These are phyloP conservation scores for Pisolithus tinctorius DNA, from an alignment of 768 basidiomycete genomes.

Conservation along the genomic window DNA sequence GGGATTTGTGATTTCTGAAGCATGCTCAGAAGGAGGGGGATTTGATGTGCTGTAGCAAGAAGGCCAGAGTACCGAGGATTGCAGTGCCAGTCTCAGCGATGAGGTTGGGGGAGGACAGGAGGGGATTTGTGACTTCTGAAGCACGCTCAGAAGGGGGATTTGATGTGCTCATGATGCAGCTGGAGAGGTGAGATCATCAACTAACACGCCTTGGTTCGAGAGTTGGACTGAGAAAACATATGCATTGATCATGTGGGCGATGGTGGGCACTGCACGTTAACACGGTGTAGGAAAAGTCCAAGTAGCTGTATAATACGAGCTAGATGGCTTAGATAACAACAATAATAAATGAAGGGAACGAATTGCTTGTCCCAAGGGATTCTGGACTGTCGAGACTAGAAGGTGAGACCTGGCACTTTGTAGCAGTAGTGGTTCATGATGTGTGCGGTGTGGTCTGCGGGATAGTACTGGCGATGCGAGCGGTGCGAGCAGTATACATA, in stretches of 20 bases:
- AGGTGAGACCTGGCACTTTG: no score
- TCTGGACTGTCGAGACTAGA: no score
- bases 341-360: no score
- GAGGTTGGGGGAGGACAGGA: constrained; percentile 81
- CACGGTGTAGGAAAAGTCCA: no score
- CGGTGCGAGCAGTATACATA: no score
- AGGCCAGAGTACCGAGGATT: constrained; percentile 84
- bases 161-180: constrained; percentile 61
- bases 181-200: constrained; percentile 23
- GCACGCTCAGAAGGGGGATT: constrained; percentile 83
- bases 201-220: neutral
- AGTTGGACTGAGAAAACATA: constrained; percentile 25
- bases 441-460: no score
- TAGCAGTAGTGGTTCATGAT: no score
- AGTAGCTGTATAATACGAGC: no score
- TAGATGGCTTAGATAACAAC: no score
- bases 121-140: constrained; percentile 80
- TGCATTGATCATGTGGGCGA: constrained; percentile 42
- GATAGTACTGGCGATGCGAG: no score
- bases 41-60: constrained; percentile 68
- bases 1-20: constrained; percentile 83
- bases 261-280: constrained; percentile 38
- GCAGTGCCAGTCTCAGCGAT: constrained; percentile 94
- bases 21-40: constrained; percentile 78
- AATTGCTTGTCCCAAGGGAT: no score